Evolutionary conservation across 495 filamentous ascomycete species (phyloP).

Genomic region (Aspergillus avenaceus): DNA sequence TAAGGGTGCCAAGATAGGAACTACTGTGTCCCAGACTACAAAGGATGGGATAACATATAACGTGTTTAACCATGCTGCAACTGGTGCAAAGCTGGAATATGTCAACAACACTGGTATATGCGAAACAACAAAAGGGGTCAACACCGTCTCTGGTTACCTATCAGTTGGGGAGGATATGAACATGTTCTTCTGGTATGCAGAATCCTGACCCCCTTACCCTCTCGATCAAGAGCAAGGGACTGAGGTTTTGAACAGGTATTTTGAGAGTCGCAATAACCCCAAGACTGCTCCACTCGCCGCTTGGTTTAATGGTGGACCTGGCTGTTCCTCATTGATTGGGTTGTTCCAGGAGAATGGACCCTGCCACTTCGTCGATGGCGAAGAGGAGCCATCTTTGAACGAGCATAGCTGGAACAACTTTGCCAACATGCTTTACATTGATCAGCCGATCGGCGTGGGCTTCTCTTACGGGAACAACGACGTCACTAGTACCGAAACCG

Average conservation of each 20-base stretch:
- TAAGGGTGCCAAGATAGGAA: conserved; percentile 1
- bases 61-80: conserved; percentile 51
- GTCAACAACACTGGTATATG: conserved; percentile 56
- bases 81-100: conserved; percentile 46
- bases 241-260: conserved; percentile 26
- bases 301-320: conserved; percentile 57
- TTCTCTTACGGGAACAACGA: conserved; percentile 51
- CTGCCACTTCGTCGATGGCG: conserved; percentile 48
- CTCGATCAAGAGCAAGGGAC: background rate
- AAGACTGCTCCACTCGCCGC: conserved; percentile 45
- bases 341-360: conserved; percentile 55
- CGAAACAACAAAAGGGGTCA: conserved; percentile 51
- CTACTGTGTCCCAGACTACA: conserved; percentile 29
- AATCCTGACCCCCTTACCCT: background rate
- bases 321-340: conserved; percentile 51
- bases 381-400: conserved; percentile 44
- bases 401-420: conserved; percentile 47
- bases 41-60: conserved; percentile 42
- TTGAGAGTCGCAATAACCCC: conserved; percentile 48
- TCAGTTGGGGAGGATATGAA: conserved; percentile 50
- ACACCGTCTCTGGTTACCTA: conserved; percentile 55
- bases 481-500: conserved; percentile 46
- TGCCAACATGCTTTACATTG: conserved; percentile 52
- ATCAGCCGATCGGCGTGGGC: conserved; percentile 51
- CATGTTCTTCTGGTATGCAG: conserved; percentile 49